Percentiles rank a stretch among this genome's conserved stretches.
phyloP scores from a whole-genome alignment of 2,329 filamentous ascomycete species.

The Ophiostoma himal-ulmi region DNA sequence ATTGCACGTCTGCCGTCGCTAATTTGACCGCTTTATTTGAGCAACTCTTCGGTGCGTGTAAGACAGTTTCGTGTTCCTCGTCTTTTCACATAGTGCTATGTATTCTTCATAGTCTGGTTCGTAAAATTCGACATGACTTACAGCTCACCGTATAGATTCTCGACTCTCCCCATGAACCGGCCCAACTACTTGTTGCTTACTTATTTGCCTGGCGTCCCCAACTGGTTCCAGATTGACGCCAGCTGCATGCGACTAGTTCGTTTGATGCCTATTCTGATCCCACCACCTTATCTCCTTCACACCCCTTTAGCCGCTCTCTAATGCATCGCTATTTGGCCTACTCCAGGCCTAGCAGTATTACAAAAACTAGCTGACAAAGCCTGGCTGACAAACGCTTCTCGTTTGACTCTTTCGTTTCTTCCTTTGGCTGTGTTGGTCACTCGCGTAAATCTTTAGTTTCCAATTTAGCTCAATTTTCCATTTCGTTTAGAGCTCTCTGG shows the following conservation, averaged over 20 bases:
- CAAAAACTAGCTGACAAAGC: not conserved
- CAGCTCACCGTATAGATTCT: not conserved
- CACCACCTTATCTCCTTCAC: not conserved
- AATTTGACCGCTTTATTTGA: constrained; percentile 5
- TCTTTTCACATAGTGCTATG: not conserved
- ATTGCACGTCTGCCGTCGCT: not conserved
- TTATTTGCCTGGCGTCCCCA: not conserved
- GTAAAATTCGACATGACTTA: not conserved
- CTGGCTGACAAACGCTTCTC: not conserved
- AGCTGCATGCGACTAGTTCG: not conserved
- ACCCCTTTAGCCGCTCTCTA: not conserved
- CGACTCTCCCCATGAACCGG: not conserved
- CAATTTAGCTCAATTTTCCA: not conserved
- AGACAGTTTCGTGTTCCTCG: not conserved
- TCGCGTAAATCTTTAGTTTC: not conserved
- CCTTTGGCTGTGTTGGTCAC: not conserved
- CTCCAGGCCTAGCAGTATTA: not conserved
- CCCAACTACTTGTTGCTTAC: not conserved
- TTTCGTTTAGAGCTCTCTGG: not conserved
- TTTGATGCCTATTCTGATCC: not conserved
- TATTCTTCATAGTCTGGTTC: not conserved
- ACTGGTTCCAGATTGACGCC: not conserved
- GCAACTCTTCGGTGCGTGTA: not conserved
- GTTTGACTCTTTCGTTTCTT: not conserved
- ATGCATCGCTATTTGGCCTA: not conserved